A percentile compares a stretch with the other conserved stretches of the same genome.
phyloP scores from a whole-genome alignment of 2,329 filamentous ascomycete species.

The Alternaria viburni region DNA sequence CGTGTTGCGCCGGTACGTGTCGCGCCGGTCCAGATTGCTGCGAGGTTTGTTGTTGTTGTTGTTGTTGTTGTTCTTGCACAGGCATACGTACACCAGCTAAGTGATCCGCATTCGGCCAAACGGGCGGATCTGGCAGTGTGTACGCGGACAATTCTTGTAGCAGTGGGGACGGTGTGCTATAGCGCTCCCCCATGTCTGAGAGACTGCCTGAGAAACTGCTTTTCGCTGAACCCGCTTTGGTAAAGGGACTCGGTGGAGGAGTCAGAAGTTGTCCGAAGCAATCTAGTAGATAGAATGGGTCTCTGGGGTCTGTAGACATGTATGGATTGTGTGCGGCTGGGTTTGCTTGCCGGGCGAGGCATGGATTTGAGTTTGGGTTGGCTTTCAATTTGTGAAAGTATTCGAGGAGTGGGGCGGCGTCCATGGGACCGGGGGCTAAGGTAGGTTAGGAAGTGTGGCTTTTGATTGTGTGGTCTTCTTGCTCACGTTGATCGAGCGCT shows the following conservation, averaged over 20 bases:
- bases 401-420: background rate
- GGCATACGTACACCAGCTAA: background rate
- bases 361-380: background rate
- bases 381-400: background rate
- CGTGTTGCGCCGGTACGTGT: too few species aligned
- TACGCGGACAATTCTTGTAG: background rate
- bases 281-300: background rate
- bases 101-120: background rate
- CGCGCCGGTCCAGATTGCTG: background rate
- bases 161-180: background rate
- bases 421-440: background rate
- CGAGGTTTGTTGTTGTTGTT: too few species aligned
- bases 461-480: background rate
- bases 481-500: background rate
- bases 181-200: background rate
- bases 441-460: too few species aligned
- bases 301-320: background rate
- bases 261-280: background rate
- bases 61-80: background rate
- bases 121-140: background rate
- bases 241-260: background rate
- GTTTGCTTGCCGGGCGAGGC: background rate
- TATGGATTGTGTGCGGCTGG: background rate
- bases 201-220: background rate
- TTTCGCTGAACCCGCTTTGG: background rate